phyloP scores from a whole-genome alignment of 2,329 filamentous ascomycete species.

The Colletotrichum melonis region DNA sequence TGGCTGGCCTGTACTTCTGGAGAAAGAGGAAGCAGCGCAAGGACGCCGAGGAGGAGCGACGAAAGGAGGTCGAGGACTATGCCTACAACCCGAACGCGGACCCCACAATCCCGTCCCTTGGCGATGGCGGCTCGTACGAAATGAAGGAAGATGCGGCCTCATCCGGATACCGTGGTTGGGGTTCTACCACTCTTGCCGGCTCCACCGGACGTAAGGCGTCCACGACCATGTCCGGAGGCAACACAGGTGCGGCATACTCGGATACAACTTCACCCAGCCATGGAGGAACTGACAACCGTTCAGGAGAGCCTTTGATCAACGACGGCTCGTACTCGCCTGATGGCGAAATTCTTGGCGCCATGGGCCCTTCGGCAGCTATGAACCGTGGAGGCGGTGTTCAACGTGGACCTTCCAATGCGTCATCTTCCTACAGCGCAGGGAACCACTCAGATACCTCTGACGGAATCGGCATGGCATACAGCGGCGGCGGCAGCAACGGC shows the following conservation, averaged over 20 bases:
- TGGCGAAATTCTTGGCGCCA: conserved; percentile 84
- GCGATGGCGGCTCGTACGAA: conserved; percentile 69
- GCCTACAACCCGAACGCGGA: conserved; percentile 98
- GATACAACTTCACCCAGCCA: conserved; percentile 78
- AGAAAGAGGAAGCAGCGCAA: conserved; percentile 88
- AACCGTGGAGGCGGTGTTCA: conserved; percentile 79
- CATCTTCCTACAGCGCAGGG: conserved; percentile 90
- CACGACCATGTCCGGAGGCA: conserved; percentile 86
- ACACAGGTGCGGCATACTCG: conserved; percentile 74
- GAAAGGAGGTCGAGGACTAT: conserved; percentile 98
- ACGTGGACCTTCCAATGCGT: conserved; percentile 93
- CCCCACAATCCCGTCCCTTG: conserved; percentile 74
- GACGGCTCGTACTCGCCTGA: conserved; percentile 70
- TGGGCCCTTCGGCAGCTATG: conserved; percentile 77
- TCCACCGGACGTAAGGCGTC: conserved; percentile 85
- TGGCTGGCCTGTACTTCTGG: conserved; percentile 86
- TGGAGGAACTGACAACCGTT: conserved; percentile 73
- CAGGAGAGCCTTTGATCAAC: conserved; percentile 73
- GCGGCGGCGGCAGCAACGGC: conserved; percentile 37
- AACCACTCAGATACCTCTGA: conserved; percentile 79
- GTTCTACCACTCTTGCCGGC: conserved; percentile 76
- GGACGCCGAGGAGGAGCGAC: conserved; percentile 85
- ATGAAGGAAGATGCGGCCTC: conserved; percentile 79
- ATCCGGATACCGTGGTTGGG: conserved; percentile 94
- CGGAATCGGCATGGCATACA: conserved; percentile 58